Conservation (phyloP, 352 stramenopile species). For the Pythium diclinum region DNA sequence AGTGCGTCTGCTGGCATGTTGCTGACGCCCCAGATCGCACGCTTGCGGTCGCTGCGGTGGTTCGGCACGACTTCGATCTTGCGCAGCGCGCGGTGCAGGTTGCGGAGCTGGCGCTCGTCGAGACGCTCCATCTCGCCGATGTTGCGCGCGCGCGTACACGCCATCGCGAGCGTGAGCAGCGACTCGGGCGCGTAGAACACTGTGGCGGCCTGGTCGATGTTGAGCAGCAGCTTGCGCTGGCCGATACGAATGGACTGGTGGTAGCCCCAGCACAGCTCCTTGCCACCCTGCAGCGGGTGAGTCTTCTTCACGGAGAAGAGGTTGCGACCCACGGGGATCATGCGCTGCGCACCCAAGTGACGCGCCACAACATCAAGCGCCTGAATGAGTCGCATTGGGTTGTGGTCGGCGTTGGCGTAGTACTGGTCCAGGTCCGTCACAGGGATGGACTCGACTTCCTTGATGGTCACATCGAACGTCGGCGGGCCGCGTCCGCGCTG, state of each 20-base stretch:
- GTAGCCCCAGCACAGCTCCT: constrained; percentile 72
- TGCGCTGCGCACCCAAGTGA: constrained; percentile 45
- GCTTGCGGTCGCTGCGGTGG: constrained; percentile 61
- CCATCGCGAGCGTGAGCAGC: constrained; percentile 49
- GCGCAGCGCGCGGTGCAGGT: constrained; percentile 37
- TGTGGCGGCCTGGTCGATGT: constrained; percentile 67
- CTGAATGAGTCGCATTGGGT: constrained; percentile 61
- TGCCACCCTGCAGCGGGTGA: constrained; percentile 49
- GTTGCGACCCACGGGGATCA: constrained; percentile 65
- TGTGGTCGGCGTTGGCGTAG: constrained; percentile 51
- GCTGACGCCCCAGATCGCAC: constrained; percentile 53
- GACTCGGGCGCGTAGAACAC: constrained; percentile 63
- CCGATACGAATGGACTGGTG: constrained; percentile 61
- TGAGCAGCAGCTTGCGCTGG: constrained; percentile 58
- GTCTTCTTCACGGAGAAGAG: constrained; percentile 72
- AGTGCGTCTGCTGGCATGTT: constrained; percentile 37
- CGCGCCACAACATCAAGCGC: constrained; percentile 71
- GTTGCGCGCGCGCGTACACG: constrained; percentile 34
- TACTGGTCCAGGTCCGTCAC: constrained; percentile 46
- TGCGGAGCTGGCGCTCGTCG: constrained; percentile 32
- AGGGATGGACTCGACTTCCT: constrained; percentile 55
- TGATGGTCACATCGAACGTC: constrained; percentile 72
- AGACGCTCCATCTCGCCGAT: constrained; percentile 38
- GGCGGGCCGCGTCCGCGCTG: constrained; percentile 33
- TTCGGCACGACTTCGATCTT: constrained; percentile 58